Conservation (phyloP, 108 stramenopile genomes). For the Skeletonema costatum region DNA sequence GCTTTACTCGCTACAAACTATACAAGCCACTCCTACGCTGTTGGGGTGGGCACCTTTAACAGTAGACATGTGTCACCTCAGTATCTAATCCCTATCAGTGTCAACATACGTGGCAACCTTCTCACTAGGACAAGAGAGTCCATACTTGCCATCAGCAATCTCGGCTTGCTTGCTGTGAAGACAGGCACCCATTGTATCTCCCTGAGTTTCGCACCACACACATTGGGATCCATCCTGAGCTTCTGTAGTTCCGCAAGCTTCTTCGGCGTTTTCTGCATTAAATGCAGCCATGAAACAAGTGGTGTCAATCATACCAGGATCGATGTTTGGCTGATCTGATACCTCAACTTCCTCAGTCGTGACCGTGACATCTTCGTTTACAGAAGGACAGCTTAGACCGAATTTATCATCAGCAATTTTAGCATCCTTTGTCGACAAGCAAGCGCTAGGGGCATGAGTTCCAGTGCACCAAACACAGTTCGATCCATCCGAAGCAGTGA, state of each 20-base stretch:
- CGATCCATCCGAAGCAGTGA: constrained; percentile 25
- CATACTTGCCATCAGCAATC: constrained; percentile 29
- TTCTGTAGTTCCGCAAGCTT: constrained; percentile 22
- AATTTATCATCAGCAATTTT: constrained; percentile 7
- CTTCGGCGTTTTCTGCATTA: constrained; percentile 42
- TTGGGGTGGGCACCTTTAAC: not conserved
- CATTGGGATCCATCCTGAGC: constrained; percentile 17
- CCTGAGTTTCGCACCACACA: constrained; percentile 38
- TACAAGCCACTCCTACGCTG: not conserved
- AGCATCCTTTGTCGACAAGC: constrained; percentile 20
- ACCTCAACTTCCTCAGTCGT: not conserved
- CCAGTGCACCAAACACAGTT: constrained; percentile 37
- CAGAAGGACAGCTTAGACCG: constrained; percentile 22
- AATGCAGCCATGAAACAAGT: constrained; percentile 47
- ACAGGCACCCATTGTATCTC: constrained; percentile 34
- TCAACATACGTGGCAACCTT: not conserved
- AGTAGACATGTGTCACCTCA: not conserved
- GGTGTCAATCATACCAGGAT: constrained; percentile 18
- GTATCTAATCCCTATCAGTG: not conserved
- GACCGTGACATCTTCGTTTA: not conserved
- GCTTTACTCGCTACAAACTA: not conserved
- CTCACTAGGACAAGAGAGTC: constrained; percentile 23
- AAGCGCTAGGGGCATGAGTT: constrained; percentile 6
- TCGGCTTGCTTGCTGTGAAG: constrained; percentile 7
- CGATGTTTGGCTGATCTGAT: not conserved